Evolutionary conservation across 1,284 basidiomycete genomes (phyloP).

Genomic region (Agaricales sp.): DNA sequence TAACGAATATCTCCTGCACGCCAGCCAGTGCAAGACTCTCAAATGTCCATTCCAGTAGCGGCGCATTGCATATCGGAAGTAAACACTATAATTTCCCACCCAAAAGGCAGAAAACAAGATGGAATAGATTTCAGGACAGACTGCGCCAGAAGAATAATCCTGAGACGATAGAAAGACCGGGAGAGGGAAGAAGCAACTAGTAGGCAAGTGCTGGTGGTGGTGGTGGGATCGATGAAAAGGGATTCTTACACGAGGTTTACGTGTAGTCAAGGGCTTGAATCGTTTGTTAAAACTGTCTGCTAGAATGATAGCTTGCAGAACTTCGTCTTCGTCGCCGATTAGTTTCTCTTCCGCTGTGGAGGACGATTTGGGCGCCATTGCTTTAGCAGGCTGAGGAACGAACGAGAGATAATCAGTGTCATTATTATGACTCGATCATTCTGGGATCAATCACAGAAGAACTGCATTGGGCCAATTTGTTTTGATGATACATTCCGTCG

Average conservation of each 20-base stretch:
- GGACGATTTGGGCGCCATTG: constrained; percentile 54
- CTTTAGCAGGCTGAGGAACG: not conserved
- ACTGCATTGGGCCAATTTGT: too few species aligned
- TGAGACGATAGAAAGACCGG: too few species aligned
- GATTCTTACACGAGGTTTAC: constrained; percentile 68
- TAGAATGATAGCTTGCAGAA: constrained; percentile 85
- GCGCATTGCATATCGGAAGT: constrained; percentile 88
- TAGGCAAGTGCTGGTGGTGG: not conserved
- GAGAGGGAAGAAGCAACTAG: too few species aligned
- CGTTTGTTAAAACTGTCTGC: constrained; percentile 94
- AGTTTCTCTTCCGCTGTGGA: constrained; percentile 47
- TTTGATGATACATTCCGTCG: too few species aligned
- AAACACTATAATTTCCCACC: constrained; percentile 65
- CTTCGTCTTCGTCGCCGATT: constrained; percentile 62
- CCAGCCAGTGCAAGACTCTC: constrained; percentile 88
- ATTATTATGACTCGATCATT: not conserved
- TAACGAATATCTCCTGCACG: constrained; percentile 92
- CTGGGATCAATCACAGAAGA: too few species aligned
- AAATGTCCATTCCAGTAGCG: constrained; percentile 92
- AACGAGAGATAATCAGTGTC: constrained; percentile 1
- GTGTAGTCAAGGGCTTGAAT: constrained; percentile 79
- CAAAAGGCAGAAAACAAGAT: too few species aligned
- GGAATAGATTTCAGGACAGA: constrained; percentile 10
- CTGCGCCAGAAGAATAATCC: too few species aligned
- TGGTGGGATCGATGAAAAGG: constrained; percentile 6